These are phyloP conservation scores for Phytophthora multivora DNA, from an alignment of 352 stramenopile genomes.

Conservation along the genomic window DNA sequence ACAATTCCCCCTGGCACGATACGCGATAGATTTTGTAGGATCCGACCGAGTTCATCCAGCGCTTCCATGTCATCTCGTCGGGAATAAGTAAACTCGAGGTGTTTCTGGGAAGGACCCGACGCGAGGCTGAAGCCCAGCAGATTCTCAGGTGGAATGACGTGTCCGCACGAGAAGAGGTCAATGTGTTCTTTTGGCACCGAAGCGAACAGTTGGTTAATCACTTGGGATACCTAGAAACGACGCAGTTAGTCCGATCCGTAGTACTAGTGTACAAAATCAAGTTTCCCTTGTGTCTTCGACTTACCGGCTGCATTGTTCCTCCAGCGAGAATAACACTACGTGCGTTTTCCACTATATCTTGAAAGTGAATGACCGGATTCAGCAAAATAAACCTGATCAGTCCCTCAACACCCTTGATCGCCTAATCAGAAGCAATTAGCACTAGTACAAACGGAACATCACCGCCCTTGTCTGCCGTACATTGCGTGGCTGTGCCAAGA, in stretches of 20 bases:
- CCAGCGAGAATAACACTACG: slow-evolving; percentile 96
- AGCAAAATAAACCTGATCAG: slow-evolving; percentile 95
- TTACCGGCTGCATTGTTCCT: slow-evolving; percentile 97
- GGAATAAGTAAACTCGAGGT: slow-evolving; percentile 95
- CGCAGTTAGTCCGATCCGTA: neutral
- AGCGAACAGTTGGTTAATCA: slow-evolving; percentile 95
- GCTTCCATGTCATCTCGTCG: slow-evolving; percentile 72
- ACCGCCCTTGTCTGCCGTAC: slow-evolving; percentile 33
- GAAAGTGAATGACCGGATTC: slow-evolving; percentile 94
- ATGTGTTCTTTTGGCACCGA: slow-evolving; percentile 72
- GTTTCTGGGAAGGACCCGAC: slow-evolving; percentile 82
- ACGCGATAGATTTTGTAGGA: slow-evolving; percentile 91
- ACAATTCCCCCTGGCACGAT: slow-evolving; percentile 95
- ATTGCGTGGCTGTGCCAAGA: slow-evolving; percentile 67
- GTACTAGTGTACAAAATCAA: neutral
- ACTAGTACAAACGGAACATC: neutral
- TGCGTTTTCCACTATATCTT: slow-evolving; percentile 94
- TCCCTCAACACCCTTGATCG: slow-evolving; percentile 51
- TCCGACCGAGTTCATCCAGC: slow-evolving; percentile 94
- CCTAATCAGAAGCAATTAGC: slow-evolving; percentile 31
- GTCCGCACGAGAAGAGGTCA: slow-evolving; percentile 97
- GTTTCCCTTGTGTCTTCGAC: slow-evolving; percentile 1
- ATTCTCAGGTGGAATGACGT: slow-evolving; percentile 96
- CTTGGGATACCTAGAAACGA: slow-evolving; percentile 79
- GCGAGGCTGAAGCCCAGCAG: slow-evolving; percentile 82